Base-by-base conservation (phyloP, 2,329 filamentous ascomycete species). In the Hymenoscyphus fraxineus region DNA sequence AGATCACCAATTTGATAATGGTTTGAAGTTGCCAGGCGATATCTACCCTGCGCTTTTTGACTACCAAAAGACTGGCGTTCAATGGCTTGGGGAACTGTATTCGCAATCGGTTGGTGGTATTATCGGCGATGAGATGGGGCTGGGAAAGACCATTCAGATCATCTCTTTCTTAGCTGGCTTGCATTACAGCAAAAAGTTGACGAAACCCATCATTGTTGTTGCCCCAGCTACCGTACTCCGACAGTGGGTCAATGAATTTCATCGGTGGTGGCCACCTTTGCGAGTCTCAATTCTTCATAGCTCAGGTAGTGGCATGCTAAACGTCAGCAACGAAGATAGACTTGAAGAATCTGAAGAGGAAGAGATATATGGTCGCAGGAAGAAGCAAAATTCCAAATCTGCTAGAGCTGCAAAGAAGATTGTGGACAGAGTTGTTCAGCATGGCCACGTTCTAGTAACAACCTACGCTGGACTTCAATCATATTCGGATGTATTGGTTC, bases 191-290 rank as follows among this genome's bases (percentile, higher is more conserved):
- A 91, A 89, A 70, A 91, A 88, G 72, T 84, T 98, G 27, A 85
- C 84, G 27, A 92, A 92, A 65, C 95, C 95, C 0, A 88, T 96
- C 55, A 92, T 99, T 65, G 85, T 99, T 7, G 93, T 99, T 3
- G 93, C 93, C 60, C 95, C 95, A 1, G 94, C 94, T 3, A 99
- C 95, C 0, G 90, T 99, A 31, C 88, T 99, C 79, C 90, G 92
- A 66, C 95, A 99, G 76, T 99, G 95, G 95, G 95, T 97, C 13
- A 96, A 96, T 68, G 95, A 99, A 74, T 98, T 99, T 71, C 96
- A 99, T 77, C 88, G 89, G 13, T 99, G 96, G 96, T 99, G 96
- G 96, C 95, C 95, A n/a, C 89, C 95, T n/a, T 81, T 99, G 39
- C 86, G 96, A 54, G 95, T 99, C 5, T 96, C 93, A 0, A 98